These are phyloP conservation scores for Hemileia vastatrix DNA, from an alignment of 1,284 basidiomycete species.

Conservation along the genomic window DNA sequence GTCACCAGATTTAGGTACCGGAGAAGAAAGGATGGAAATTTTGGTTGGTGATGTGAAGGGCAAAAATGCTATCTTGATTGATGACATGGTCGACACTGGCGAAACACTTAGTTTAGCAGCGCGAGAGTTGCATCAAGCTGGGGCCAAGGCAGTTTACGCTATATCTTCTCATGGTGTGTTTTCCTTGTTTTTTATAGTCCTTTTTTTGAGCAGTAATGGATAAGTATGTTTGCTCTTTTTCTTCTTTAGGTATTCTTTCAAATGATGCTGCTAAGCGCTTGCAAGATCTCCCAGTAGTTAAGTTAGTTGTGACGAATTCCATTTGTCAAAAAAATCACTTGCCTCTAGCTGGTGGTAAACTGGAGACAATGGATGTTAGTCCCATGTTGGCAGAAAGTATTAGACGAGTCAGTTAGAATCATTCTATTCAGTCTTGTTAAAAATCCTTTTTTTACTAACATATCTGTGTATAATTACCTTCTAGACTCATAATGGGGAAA, in stretches of 20 bases:
- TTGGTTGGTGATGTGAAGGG: slow-evolving; percentile 92
- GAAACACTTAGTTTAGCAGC: slow-evolving; percentile 76
- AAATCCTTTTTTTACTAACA: no score
- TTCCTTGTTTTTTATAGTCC: slow-evolving; percentile 16
- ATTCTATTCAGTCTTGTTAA: background rate
- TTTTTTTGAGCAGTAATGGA: slow-evolving; percentile 5
- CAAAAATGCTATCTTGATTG: slow-evolving; percentile 88
- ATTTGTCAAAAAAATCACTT: slow-evolving; percentile 57
- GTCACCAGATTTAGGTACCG: slow-evolving; percentile 53
- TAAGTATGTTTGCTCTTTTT: slow-evolving; percentile 62
- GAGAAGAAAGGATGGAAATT: slow-evolving; percentile 66
- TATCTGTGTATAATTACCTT: background rate
- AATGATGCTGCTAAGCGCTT: background rate
- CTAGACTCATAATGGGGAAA: slow-evolving; percentile 82
- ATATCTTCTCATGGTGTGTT: slow-evolving; percentile 77
- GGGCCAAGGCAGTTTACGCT: slow-evolving; percentile 78
- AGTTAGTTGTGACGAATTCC: slow-evolving; percentile 56
- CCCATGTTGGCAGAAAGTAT: slow-evolving; percentile 91
- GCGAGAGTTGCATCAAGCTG: slow-evolving; percentile 72
- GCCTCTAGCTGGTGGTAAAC: slow-evolving; percentile 46
- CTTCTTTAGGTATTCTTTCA: background rate
- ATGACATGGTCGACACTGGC: slow-evolving; percentile 98
- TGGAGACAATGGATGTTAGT: slow-evolving; percentile 67
- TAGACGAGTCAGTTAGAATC: slow-evolving; percentile 51
- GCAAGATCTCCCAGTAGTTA: slow-evolving; percentile 44